Evolutionary conservation across 129 eudicot species (phyloP), one percentile per base, ranked within the genome.

Genomic region (Mikania micrantha): DNA sequence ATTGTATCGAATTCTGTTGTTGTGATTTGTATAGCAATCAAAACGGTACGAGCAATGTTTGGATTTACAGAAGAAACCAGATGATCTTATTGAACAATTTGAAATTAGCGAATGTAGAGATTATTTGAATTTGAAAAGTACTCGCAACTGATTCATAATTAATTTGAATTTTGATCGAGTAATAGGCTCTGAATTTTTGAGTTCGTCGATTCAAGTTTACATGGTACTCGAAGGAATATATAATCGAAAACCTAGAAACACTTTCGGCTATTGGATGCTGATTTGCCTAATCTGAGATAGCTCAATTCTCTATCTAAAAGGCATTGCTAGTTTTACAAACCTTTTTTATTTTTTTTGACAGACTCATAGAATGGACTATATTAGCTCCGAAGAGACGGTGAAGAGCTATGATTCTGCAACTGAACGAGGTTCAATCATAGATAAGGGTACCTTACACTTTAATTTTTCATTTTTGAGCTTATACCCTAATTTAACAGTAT

Each of bases 331-430:
- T n/a, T n/a, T n/a, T n/a, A n/a, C n/a, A n/a, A n/a, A n/a, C n/a
- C n/a, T n/a, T n/a, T n/a, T n/a, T n/a, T n/a, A n/a, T n/a, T n/a
- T n/a, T 8, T 36, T n/a, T 47, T 64, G 12, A 56, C 64, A 88
- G 95, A 74, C 60, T 60, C 65, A 27, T 27, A 5, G 9, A 56
- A 56, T 6, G 38, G 35, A 56, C 36, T 13, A 56, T 27, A 5
- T 77, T 35, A 77, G 61, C 44, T 53, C 74, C 0, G 72, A 71
- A 42, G 65, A 24, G 10, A 65, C 44, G 44, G 73, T 22, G 47
- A 83, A 71, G 84, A 83, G 77, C 66, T 52, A 79, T 34, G 85
- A 60, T 36, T 66, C 53, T 59, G 81, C 57, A 21, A 60, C 73
- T 16, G 81, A 67, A 60, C 65, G 7, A 52, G 77, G 74, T 68